These are phyloP conservation scores for Cytospora piceicola DNA, from an alignment of 2,329 filamentous ascomycete species.

Conservation along the genomic window DNA sequence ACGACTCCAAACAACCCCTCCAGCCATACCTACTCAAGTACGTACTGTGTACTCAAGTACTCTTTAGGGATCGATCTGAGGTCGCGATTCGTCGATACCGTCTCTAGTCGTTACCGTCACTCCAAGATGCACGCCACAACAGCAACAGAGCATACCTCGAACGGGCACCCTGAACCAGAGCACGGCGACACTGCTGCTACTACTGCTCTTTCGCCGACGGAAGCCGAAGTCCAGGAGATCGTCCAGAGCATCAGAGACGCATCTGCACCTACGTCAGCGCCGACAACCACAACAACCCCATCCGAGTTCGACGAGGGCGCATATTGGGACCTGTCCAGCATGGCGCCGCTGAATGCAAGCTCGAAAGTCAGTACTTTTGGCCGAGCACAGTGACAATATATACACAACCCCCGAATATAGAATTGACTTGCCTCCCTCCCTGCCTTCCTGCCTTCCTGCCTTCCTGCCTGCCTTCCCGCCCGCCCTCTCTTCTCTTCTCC, in stretches of 20 bases:
- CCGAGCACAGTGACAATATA: slow-evolving; percentile 2
- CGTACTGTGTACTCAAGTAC: too few relatives aligned
- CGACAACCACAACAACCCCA: slow-evolving; percentile 14
- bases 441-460: too few relatives aligned
- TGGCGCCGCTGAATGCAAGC: slow-evolving; percentile 59
- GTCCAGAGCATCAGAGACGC: slow-evolving; percentile 34
- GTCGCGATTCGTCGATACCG: neutral
- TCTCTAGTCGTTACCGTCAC: neutral
- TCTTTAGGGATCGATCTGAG: neutral
- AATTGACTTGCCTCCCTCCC: neutral
- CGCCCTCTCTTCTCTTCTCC: neutral
- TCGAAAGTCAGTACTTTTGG: slow-evolving; percentile 54
- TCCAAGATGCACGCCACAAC: slow-evolving; percentile 18
- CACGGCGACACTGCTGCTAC: slow-evolving; percentile 9
- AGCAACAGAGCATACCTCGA: slow-evolving; percentile 9
- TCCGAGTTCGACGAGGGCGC: slow-evolving; percentile 44
- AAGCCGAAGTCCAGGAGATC: slow-evolving; percentile 31
- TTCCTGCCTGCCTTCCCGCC: neutral
- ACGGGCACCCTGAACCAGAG: slow-evolving; percentile 17
- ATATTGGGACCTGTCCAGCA: slow-evolving; percentile 62
- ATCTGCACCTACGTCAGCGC: slow-evolving; percentile 23
- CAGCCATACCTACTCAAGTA: slow-evolving; percentile 5
- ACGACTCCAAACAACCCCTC: slow-evolving; percentile 1
- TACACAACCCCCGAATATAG: neutral
- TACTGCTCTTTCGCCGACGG: slow-evolving; percentile 12